Conservation (phyloP, 768 basidiomycete genomes). For the Auriscalpium microsporum region DNA sequence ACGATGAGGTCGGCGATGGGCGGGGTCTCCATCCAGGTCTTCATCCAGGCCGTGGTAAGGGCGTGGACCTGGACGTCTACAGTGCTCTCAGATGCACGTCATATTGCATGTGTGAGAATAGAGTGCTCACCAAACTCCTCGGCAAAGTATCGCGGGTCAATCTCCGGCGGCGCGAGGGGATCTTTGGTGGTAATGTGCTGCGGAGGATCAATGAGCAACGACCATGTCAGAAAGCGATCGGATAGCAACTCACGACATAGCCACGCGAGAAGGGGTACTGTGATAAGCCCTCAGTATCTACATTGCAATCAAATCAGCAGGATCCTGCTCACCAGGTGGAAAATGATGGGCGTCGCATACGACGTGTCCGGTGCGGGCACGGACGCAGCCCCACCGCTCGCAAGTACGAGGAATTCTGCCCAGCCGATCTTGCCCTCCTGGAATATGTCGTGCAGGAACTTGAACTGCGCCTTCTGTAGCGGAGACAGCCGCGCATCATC, state of each 20-base stretch:
- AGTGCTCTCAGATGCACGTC: constrained; percentile 3
- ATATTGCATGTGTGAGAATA: neutral
- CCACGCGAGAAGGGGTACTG: constrained; percentile 11
- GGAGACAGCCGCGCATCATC: constrained; percentile 4
- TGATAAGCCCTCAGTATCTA: neutral
- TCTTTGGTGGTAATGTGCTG: constrained; percentile 25
- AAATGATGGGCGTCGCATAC: constrained; percentile 13
- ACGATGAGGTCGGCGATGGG: constrained; percentile 7
- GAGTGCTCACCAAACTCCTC: constrained; percentile 6
- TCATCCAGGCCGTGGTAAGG: constrained; percentile 10
- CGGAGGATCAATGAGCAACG: neutral
- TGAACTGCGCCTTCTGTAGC: constrained; percentile 11
- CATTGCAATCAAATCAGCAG: neutral
- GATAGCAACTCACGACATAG: constrained; percentile 4
- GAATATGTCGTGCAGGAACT: constrained; percentile 9
- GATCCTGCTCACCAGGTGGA: constrained; percentile 8
- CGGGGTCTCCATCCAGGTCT: constrained; percentile 13
- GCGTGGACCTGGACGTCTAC: constrained; percentile 27
- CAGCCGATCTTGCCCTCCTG: constrained; percentile 11
- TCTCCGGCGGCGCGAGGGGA: constrained; percentile 27
- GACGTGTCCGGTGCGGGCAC: constrained; percentile 5
- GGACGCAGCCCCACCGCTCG: constrained; percentile 6
- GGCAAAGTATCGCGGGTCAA: constrained; percentile 36
- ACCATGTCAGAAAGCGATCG: neutral
- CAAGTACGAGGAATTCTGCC: constrained; percentile 12